Evolutionary conservation across 495 filamentous ascomycete genomes (phyloP).

Genomic region (Tuber indicum): DNA sequence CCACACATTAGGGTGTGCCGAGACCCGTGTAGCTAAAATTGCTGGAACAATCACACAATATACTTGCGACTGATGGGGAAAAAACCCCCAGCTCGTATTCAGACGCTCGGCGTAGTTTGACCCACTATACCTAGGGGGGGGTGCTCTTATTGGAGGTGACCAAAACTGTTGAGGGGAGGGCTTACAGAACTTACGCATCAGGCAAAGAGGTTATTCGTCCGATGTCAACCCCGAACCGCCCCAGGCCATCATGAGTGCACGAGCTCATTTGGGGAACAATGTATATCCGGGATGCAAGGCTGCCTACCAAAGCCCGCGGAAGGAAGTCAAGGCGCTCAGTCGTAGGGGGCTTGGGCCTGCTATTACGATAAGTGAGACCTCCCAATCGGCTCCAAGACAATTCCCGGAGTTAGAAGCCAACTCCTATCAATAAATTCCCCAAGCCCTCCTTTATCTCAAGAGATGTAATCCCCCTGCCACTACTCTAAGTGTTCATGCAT

Average conservation of each 20-base stretch:
- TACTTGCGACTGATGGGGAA: not conserved
- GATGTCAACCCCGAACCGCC: not conserved
- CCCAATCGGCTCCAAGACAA: not conserved
- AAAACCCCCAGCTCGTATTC: not conserved
- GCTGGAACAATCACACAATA: not conserved
- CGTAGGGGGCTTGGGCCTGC: not conserved
- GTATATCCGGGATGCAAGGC: not conserved
- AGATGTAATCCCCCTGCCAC: not conserved
- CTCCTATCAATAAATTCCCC: not conserved
- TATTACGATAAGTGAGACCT: not conserved
- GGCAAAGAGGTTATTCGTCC: not conserved
- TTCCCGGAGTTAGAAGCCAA: not conserved
- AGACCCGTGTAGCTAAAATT: not conserved
- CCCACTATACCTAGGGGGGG: not conserved
- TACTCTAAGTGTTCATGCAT: not conserved
- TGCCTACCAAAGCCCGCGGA: not conserved
- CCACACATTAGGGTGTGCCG: not conserved
- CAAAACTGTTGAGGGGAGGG: not conserved
- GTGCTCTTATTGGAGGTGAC: not conserved
- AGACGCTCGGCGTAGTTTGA: not conserved
- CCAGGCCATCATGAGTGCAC: not conserved
- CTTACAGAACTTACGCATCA: not conserved
- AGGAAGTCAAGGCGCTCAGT: not conserved
- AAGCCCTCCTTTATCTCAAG: not conserved
- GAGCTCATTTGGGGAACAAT: not conserved